These are phyloP conservation scores for Bauhinia variegata DNA, from an alignment of 306 rosid species.

Conservation along the genomic window DNA sequence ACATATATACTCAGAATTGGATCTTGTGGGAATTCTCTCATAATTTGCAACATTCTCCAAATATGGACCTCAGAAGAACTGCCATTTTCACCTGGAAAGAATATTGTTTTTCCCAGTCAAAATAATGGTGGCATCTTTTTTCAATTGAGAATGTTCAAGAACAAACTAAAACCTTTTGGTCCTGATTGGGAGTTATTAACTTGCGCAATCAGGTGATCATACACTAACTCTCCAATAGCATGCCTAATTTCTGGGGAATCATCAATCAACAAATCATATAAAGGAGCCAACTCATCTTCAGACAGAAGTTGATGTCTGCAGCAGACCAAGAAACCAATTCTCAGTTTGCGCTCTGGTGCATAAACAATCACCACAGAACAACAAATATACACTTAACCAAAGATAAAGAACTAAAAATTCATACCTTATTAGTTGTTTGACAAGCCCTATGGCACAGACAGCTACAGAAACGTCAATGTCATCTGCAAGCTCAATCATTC, in stretches of 20 bases:
- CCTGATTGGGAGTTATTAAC: constrained; percentile 74
- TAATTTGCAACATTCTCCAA: constrained; percentile 85
- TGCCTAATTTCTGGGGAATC: constrained; percentile 95
- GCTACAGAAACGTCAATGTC: constrained; percentile 92
- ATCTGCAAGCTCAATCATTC: constrained; percentile 98
- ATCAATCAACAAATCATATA: constrained; percentile 91
- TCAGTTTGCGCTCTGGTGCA: constrained; percentile 31
- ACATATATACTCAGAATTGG: constrained; percentile 85
- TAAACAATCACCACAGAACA: constrained; percentile 28
- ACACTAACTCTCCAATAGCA: constrained; percentile 94
- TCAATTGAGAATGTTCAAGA: constrained; percentile 18
- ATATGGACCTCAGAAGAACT: constrained; percentile 84
- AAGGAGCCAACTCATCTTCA: constrained; percentile 93
- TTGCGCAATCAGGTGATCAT: constrained; percentile 93
- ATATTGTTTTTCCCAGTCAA: constrained; percentile 31
- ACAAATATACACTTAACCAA: background rate
- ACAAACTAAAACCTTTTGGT: constrained; percentile 53
- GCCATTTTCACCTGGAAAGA: constrained; percentile 65
- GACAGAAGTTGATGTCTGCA: constrained; percentile 94
- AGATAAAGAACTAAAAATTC: background rate
- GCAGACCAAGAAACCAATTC: constrained; percentile 36
- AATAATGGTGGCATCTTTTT: constrained; percentile 34
- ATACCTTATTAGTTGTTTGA: constrained; percentile 88
- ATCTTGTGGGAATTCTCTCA: constrained; percentile 92
- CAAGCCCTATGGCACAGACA: constrained; percentile 93